Base-by-base conservation (phyloP, 75 land plant species). In the Picea glauca region DNA sequence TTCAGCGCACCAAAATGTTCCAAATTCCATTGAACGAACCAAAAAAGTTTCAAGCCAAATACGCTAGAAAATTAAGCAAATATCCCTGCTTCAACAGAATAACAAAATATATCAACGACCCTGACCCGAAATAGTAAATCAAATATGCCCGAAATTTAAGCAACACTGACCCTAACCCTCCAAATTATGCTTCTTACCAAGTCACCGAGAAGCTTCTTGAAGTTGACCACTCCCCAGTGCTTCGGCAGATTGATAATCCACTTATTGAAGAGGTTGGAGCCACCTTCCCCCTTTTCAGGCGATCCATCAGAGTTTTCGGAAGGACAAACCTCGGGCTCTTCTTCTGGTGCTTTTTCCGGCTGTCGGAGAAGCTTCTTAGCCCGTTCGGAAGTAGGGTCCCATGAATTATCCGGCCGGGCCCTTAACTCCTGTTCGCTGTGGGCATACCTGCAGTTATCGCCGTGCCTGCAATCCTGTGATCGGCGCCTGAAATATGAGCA, bases 341-440 rank as follows among this genome's bases (percentile, higher is more conserved):
- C n/a, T 35, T 35, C 54, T 61, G 50, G n/a, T 20, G 7, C 12
- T 66, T 21, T 21, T 62, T 21, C 63, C 13, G 63, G 23, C 56
- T 50, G 11, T 12, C 56, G 63, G 33, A 61, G 58, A n/a, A 85
- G 58, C 83, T 85, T 93, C 84, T 93, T 93, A 13, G 91, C 93
- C 56, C 90, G 38, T 75, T 90, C 87, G 18, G 99, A 96, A 1
- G 99, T 96, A 26, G 99, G 99, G 61, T 96, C 99, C 99, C 96
- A 94, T 26, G 97, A 77, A 33, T 87, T 87, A 77, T 94, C 96
- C 11, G 94, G 99, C 2, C 90, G 79, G 0, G 66, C 88, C n/a
- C 92, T 86, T 31, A 96, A 90, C 94, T 96, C 99, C 64, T 76
- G 87, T 81, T 96, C 97, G 9, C 92, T 87, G 81, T 96, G 99